phyloP scores from a whole-genome alignment of 345 rosid species.

The Chamaenerion angustifolium region DNA sequence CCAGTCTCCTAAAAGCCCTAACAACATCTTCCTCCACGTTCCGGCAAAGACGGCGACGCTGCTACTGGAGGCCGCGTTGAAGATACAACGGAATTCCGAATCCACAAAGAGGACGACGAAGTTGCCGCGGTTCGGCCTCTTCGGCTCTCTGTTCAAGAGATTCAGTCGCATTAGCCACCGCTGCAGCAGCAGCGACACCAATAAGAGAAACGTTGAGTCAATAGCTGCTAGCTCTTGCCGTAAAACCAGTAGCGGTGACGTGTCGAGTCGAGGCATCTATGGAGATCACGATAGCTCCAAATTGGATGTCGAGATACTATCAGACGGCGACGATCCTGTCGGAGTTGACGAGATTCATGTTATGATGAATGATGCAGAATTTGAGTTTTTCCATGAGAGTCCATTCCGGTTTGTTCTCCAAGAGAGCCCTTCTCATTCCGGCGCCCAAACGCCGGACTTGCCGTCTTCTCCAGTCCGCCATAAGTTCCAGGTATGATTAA shows the following conservation, averaged over 20 bases:
- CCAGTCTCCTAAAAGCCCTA: slow-evolving; percentile 3
- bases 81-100: slow-evolving; percentile 11
- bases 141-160: slow-evolving; percentile 8
- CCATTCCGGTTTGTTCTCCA: slow-evolving; percentile 11
- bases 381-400: background rate
- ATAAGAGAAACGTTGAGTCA: slow-evolving; percentile 22
- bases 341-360: slow-evolving; percentile 3
- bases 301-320: no score
- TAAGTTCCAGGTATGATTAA: slow-evolving; percentile 2
- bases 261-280: no score
- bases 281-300: no score
- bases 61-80: slow-evolving; percentile 16
- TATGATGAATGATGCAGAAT: background rate
- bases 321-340: slow-evolving; percentile 20
- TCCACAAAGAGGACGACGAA: background rate
- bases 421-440: slow-evolving; percentile 15
- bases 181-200: slow-evolving; percentile 5
- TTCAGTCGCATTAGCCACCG: slow-evolving; percentile 3
- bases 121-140: slow-evolving; percentile 3
- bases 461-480: slow-evolving; percentile 13
- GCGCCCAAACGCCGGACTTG: slow-evolving; percentile 11
- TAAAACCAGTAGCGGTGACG: no score
- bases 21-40: slow-evolving; percentile 9
- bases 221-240: slow-evolving; percentile 19
- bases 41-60: slow-evolving; percentile 13